phyloP scores from a whole-genome alignment of 371 early-diverging fungal species.

The Rhizopus arrhizus region DNA sequence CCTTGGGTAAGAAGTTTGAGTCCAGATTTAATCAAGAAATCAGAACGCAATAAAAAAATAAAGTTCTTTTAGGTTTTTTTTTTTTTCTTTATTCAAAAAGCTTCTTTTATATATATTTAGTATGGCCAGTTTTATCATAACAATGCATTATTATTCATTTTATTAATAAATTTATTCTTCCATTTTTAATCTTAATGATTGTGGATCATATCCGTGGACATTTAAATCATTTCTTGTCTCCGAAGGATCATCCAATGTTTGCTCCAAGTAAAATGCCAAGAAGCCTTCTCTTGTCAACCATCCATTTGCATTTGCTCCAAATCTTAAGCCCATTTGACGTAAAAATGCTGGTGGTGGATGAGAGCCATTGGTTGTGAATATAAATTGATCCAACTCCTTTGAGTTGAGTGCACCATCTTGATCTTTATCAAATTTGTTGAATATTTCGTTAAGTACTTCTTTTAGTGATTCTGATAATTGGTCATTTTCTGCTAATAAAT shows the following conservation, averaged over 20 bases:
- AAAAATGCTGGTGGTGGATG: slow-evolving; percentile 55
- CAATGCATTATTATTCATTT: no score
- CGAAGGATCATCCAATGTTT: slow-evolving; percentile 58
- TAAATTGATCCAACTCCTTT: slow-evolving; percentile 50
- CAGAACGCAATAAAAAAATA: background rate
- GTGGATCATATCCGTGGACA: slow-evolving; percentile 57
- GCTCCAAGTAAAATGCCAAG: slow-evolving; percentile 57
- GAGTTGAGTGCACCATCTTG: slow-evolving; percentile 43
- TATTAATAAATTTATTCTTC: slow-evolving; percentile 22
- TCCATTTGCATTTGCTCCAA: slow-evolving; percentile 50
- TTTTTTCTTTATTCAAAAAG: no score
- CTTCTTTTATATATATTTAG: no score
- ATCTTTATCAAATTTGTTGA: slow-evolving; percentile 52
- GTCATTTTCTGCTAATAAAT: slow-evolving; percentile 41
- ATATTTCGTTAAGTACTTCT: slow-evolving; percentile 44
- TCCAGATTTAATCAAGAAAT: slow-evolving; percentile 23
- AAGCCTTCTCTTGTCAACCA: slow-evolving; percentile 57
- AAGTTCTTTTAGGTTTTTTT: no score
- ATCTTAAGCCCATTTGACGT: slow-evolving; percentile 53
- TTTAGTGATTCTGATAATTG: slow-evolving; percentile 41
- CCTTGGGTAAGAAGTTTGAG: slow-evolving; percentile 68
- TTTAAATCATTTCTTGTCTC: slow-evolving; percentile 58
- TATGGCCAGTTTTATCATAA: no score
- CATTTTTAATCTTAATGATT: slow-evolving; percentile 29
- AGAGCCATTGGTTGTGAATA: slow-evolving; percentile 53